These are phyloP conservation scores for Saksenaea oblongispora DNA, from an alignment of 371 early-diverging fungal species.

Conservation along the genomic window DNA sequence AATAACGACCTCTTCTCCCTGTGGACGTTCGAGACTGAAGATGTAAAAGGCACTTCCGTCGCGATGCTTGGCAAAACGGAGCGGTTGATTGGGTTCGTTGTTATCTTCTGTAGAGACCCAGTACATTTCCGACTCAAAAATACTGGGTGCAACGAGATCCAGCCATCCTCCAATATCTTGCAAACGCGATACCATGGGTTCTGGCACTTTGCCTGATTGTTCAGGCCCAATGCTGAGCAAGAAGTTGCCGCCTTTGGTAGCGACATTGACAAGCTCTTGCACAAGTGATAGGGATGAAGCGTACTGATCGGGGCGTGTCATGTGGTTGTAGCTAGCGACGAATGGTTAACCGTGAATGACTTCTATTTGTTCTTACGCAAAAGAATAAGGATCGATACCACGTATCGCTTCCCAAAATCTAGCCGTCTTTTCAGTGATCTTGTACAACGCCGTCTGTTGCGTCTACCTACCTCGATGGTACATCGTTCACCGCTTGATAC, in stretches of 20 bases:
- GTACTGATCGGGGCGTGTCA: conserved; percentile 27
- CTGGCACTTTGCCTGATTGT: conserved; percentile 19
- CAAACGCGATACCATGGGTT: conserved; percentile 17
- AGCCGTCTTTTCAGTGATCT: neutral
- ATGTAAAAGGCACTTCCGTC: conserved; percentile 26
- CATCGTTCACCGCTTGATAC: conserved; percentile 16
- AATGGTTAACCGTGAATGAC: neutral
- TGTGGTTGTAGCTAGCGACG: conserved; percentile 22
- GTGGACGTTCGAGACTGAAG: conserved; percentile 14
- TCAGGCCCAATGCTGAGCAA: conserved; percentile 36
- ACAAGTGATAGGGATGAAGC: conserved; percentile 20
- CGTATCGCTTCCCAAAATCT: conserved; percentile 47
- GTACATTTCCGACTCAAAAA: conserved; percentile 28
- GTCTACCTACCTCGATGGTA: conserved; percentile 19
- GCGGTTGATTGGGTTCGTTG: conserved; percentile 11
- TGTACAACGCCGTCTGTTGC: neutral
- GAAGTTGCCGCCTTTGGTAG: conserved; percentile 36
- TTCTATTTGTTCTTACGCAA: conserved; percentile 20
- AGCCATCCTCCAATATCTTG: conserved; percentile 26
- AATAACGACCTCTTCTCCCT: conserved; percentile 8
- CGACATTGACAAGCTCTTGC: conserved; percentile 24
- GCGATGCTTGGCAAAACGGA: conserved; percentile 18
- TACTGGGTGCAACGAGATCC: conserved; percentile 9
- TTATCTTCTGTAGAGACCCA: conserved; percentile 22
- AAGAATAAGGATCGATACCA: conserved; percentile 44